Percentiles rank a stretch among this genome's conserved stretches.
phyloP scores from a whole-genome alignment of 2,329 filamentous ascomycete species.

The Diaporthe helianthi region DNA sequence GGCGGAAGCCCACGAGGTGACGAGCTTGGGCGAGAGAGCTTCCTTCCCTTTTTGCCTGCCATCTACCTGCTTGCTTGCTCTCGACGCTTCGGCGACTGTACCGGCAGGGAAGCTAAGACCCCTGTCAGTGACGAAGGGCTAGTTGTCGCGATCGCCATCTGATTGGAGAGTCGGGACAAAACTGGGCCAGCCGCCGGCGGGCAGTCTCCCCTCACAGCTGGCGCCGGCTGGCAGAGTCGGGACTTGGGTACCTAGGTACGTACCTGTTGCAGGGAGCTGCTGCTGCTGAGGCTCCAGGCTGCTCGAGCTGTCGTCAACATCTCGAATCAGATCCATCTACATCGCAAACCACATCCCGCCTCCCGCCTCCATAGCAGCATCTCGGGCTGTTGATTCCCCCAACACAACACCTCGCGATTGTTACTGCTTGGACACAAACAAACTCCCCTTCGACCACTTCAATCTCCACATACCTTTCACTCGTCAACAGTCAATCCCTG shows the following conservation, averaged over 20 bases:
- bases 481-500: not conserved
- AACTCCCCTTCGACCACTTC: not conserved
- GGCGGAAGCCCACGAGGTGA: not conserved
- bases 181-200: not conserved
- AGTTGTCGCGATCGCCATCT: slow-evolving; percentile 17
- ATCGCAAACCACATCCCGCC: slow-evolving; percentile 14
- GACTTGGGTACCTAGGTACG: not conserved
- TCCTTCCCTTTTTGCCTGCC: slow-evolving; percentile 19
- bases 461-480: not conserved
- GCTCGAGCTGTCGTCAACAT: slow-evolving; percentile 44
- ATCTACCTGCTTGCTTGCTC: not conserved
- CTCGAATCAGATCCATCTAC: slow-evolving; percentile 27
- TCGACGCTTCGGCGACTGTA: slow-evolving; percentile 1
- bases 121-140: slow-evolving; percentile 10
- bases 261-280: not conserved
- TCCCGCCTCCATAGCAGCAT: slow-evolving; percentile 26
- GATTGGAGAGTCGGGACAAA: not conserved
- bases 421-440: not conserved
- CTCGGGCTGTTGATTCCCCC: slow-evolving; percentile 8
- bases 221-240: not conserved
- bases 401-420: slow-evolving; percentile 4
- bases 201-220: not conserved
- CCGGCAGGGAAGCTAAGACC: slow-evolving; percentile 5
- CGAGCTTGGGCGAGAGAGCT: slow-evolving; percentile 14
- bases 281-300: slow-evolving; percentile 37